Conservation (phyloP, 257 asterid genomes). For the Solanum gracilifrons region DNA sequence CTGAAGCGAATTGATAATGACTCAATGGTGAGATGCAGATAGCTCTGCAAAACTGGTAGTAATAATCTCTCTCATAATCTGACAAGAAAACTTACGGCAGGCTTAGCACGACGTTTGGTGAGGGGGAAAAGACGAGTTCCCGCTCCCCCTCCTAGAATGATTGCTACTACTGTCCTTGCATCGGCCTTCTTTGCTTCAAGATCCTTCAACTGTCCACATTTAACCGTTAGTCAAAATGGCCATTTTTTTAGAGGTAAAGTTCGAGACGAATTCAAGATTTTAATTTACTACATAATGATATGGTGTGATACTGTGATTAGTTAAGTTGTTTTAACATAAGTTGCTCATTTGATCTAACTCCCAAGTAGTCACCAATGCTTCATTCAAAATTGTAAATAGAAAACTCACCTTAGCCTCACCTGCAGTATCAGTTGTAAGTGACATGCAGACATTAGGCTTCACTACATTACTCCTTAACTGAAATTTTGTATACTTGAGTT, state of each 20-base stretch:
- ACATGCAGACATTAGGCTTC: constrained; percentile 32
- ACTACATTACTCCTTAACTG: constrained; percentile 19
- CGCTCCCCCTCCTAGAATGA: constrained; percentile 96
- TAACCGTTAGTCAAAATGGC: neutral
- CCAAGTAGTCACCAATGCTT: neutral
- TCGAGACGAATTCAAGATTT: neutral
- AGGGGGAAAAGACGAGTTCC: constrained; percentile 97
- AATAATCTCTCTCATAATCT: neutral
- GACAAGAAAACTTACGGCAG: constrained; percentile 54
- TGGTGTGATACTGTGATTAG: neutral
- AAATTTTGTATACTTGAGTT: constrained; percentile 28
- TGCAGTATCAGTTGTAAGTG: constrained; percentile 53
- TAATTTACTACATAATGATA: neutral
- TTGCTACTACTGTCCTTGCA: constrained; percentile 70
- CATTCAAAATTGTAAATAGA: neutral
- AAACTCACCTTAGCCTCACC: constrained; percentile 76
- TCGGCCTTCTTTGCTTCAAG: constrained; percentile 62
- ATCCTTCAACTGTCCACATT: constrained; percentile 47
- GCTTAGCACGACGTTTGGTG: constrained; percentile 91
- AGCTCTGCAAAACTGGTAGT: neutral
- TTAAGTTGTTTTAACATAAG: neutral
- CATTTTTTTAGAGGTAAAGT: neutral
- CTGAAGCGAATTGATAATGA: constrained; percentile 19
- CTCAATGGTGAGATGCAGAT: neutral
- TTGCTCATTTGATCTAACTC: neutral